Base-by-base conservation (phyloP, 2,329 filamentous ascomycete genomes). In the Akanthomyces dipterigenus region DNA sequence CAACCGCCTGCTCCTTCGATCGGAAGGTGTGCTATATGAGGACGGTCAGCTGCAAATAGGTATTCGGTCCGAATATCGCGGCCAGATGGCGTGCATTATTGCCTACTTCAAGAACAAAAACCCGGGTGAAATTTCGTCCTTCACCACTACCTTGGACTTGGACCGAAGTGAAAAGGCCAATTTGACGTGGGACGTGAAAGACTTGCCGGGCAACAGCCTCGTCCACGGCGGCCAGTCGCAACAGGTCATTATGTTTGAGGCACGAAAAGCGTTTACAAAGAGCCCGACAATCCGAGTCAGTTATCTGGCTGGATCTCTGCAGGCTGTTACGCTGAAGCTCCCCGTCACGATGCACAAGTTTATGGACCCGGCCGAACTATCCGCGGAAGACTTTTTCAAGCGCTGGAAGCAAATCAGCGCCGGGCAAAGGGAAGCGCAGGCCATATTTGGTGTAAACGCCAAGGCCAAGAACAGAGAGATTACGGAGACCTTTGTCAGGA, bases 401-500 rank as follows among this genome's bases (percentile, higher is more conserved):
- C 83, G 96, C 56, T 99, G 95, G 95, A 96, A 96, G 80, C 95
- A 99, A 76, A 98, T 99, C 68, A 95, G 95, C 14, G 91, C 90
- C 5, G 85, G 86, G 1, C 88, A 93, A 1, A 85, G 96, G 34
- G 96, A 99, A 74, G 88, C 90, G 0, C 95, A 99, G 73, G 84
- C 84, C 53, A 91, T 98, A 36, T 96, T 99, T 73, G 86, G 88
- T 0, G 72, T 93, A 12, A 75, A 78, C 1, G 64, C 66, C 2
- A 81, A 80, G 31, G 81, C 80, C 18, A 60, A 65, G 14, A 80
- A 81, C 14, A 79, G 84, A 62, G 87, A 88, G 65, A 84, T 96
- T 64, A 89, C 82, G 63, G 85, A 89, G 62, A 76, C 78, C 2
- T 92, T 90, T 67, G 88, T 96, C 49, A 79, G 87, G 55, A 84